A percentile compares a stretch with the other conserved stretches of the same genome.
Conservation (phyloP, 2,329 filamentous ascomycete species). For the Pseudogymnoascus sp. region DNA sequence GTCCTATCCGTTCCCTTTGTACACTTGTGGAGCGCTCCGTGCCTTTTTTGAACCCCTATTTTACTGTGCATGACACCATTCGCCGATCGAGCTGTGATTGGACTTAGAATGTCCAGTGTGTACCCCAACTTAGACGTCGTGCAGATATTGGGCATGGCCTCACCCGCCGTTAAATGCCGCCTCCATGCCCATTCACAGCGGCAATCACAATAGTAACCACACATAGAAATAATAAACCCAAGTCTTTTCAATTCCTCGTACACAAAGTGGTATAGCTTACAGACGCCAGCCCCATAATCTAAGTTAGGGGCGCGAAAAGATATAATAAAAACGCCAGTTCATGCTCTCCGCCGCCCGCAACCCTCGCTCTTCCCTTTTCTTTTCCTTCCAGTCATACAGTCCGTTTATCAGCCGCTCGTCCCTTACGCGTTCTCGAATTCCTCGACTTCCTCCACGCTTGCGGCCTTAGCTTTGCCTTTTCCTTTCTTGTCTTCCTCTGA, state of each 20-base stretch:
- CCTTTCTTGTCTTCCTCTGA: neutral
- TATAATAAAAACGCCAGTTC: conserved; percentile 3
- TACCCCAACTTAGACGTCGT: neutral
- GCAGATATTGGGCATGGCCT: neutral
- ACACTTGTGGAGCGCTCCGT: neutral
- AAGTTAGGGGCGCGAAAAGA: conserved; percentile 2
- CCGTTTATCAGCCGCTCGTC: neutral
- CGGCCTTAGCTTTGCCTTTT: neutral
- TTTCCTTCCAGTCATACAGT: conserved; percentile 6
- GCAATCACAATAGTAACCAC: neutral
- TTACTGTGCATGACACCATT: conserved; percentile 1
- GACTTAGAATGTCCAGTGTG: neutral
- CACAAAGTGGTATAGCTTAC: conserved; percentile 10
- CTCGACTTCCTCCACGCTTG: neutral
- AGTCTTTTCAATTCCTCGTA: conserved; percentile 8
- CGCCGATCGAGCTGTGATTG: neutral
- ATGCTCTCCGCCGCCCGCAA: neutral
- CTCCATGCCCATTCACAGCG: neutral
- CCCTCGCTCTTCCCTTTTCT: neutral
- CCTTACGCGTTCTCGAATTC: neutral
- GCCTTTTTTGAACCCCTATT: conserved; percentile 4
- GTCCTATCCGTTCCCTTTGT: neutral
- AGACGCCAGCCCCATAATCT: conserved; percentile 8
- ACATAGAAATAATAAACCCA: neutral
- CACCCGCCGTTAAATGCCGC: neutral